phyloP scores from a whole-genome alignment of 495 filamentous ascomycete species.

The Penicillium taxi region DNA sequence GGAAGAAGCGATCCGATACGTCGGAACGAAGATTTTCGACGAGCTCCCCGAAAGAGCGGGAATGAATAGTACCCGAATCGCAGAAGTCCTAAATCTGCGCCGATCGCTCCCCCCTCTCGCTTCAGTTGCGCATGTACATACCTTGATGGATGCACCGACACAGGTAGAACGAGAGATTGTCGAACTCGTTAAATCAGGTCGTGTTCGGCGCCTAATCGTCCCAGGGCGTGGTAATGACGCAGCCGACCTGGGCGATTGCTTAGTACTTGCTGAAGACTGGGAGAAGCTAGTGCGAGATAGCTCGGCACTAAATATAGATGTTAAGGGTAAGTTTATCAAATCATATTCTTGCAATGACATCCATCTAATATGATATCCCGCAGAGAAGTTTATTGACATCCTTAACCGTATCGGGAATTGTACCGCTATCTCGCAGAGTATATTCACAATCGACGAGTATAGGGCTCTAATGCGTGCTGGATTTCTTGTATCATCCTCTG shows the following conservation, averaged over 20 bases:
- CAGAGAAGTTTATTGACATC: conserved; percentile 48
- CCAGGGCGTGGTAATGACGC: conserved; percentile 55
- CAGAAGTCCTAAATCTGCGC: conserved; percentile 62
- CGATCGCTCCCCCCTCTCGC: conserved; percentile 59
- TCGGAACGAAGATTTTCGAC: conserved; percentile 58
- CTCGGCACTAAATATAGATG: conserved; percentile 31
- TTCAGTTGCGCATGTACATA: conserved; percentile 64
- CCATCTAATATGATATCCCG: background rate
- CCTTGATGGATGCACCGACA: conserved; percentile 57
- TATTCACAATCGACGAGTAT: conserved; percentile 45
- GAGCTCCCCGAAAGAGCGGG: conserved; percentile 57
- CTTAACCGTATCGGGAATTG: conserved; percentile 48
- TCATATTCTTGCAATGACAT: background rate
- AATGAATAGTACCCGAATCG: conserved; percentile 66
- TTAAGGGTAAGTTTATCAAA: conserved; percentile 37
- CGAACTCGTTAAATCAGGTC: conserved; percentile 50
- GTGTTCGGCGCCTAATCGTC: conserved; percentile 57
- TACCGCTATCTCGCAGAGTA: conserved; percentile 38
- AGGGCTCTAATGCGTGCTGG: conserved; percentile 59
- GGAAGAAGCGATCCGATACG: conserved; percentile 53
- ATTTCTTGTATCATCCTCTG: conserved; percentile 56
- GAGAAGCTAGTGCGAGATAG: conserved; percentile 46
- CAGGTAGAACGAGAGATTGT: conserved; percentile 66
- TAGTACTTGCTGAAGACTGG: conserved; percentile 59
- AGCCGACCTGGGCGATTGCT: conserved; percentile 57